Evolutionary conservation across 2,329 filamentous ascomycete species (phyloP).

Genomic region (Phoma sp.): DNA sequence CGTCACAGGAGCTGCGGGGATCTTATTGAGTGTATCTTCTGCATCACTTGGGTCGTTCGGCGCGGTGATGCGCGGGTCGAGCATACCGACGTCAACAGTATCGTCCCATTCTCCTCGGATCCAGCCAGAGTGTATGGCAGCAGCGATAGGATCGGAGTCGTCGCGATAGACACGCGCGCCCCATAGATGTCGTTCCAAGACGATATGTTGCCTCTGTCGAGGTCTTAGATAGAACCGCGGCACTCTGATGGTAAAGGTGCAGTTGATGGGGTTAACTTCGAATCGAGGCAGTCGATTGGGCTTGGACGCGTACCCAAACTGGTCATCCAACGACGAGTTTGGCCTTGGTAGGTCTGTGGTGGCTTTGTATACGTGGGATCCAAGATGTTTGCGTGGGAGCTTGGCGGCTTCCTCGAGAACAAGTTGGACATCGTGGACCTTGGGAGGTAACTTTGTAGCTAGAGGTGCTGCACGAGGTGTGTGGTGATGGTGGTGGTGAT

Average conservation of each 20-base stretch:
- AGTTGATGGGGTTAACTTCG: conserved; percentile 78
- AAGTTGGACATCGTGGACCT: conserved; percentile 61
- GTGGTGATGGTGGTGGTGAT: conserved; percentile 44
- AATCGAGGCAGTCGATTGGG: conserved; percentile 80
- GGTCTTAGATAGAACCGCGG: conserved; percentile 77
- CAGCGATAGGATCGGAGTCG: conserved; percentile 91
- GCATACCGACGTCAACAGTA: conserved; percentile 73
- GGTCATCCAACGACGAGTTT: conserved; percentile 55
- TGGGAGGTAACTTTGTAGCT: conserved; percentile 67
- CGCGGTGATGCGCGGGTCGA: conserved; percentile 64
- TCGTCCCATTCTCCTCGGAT: conserved; percentile 87
- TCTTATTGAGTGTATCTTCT: conserved; percentile 51
- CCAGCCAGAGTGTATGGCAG: conserved; percentile 92
- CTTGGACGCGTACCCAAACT: conserved; percentile 64
- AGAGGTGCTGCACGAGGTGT: conserved; percentile 34
- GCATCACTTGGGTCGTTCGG: conserved; percentile 52
- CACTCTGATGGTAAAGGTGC: conserved; percentile 87
- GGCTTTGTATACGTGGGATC: conserved; percentile 82
- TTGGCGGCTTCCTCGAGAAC: conserved; percentile 76
- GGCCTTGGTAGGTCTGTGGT: conserved; percentile 61
- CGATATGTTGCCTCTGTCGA: conserved; percentile 81
- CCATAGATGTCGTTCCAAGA: conserved; percentile 81
- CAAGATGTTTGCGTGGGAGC: conserved; percentile 79
- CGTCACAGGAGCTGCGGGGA: conserved; percentile 62
- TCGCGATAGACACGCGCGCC: conserved; percentile 95